Conservation (phyloP, 768 basidiomycete genomes). For the Psilocybe cubensis region DNA sequence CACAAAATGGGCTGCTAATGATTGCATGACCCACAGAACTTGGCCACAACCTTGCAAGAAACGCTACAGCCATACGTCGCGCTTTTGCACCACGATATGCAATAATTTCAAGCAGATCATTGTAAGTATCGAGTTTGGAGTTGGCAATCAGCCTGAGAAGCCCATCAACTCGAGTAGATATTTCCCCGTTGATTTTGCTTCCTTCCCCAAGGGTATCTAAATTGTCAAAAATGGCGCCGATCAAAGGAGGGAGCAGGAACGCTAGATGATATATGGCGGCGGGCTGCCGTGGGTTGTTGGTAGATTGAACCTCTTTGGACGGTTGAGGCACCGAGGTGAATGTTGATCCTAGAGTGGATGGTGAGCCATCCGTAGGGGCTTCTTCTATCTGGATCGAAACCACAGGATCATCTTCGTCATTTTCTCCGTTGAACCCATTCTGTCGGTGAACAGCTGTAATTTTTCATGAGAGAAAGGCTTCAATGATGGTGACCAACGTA, state of each 20-base stretch:
- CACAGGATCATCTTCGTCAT: slow-evolving; percentile 29
- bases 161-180: slow-evolving; percentile 53
- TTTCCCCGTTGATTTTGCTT: slow-evolving; percentile 22
- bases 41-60: slow-evolving; percentile 71
- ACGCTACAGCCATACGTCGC: slow-evolving; percentile 54
- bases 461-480: background rate
- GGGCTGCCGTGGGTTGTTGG: slow-evolving; percentile 60
- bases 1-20: slow-evolving; percentile 56
- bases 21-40: slow-evolving; percentile 67
- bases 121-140: slow-evolving; percentile 68
- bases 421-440: background rate
- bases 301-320: slow-evolving; percentile 41
- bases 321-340: background rate
- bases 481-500: background rate
- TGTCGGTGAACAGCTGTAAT: background rate
- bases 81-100: slow-evolving; percentile 66
- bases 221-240: slow-evolving; percentile 63
- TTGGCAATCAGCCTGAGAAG: slow-evolving; percentile 57
- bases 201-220: slow-evolving; percentile 44
- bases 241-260: slow-evolving; percentile 63
- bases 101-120: slow-evolving; percentile 72
- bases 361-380: slow-evolving; percentile 33
- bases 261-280: slow-evolving; percentile 59
- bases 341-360: background rate
- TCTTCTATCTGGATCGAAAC: slow-evolving; percentile 69